These are phyloP conservation scores for Collybiopsis luxurians DNA, from an alignment of 768 basidiomycete species.

Conservation along the genomic window DNA sequence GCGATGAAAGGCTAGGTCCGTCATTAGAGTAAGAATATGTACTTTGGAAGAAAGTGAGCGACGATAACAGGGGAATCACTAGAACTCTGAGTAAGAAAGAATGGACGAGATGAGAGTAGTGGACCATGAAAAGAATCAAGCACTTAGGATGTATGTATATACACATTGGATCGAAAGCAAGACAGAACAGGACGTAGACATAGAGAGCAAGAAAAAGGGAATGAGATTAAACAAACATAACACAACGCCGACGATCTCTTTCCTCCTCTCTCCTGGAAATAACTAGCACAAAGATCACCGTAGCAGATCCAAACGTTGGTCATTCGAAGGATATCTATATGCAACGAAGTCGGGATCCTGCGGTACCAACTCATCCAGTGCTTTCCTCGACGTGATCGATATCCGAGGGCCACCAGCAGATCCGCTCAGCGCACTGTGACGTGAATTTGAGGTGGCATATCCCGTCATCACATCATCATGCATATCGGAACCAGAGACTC, in stretches of 20 bases:
- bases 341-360: slow-evolving; percentile 84
- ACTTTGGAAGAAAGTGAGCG: not conserved
- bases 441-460: slow-evolving; percentile 48
- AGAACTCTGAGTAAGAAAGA: not conserved
- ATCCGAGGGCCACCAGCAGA: slow-evolving; percentile 41
- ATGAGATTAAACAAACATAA: not conserved
- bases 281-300: slow-evolving; percentile 28
- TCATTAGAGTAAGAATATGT: not conserved
- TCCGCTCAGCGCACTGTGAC: slow-evolving; percentile 46
- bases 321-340: slow-evolving; percentile 81
- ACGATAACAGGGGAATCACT: too few species aligned
- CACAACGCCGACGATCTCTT: too few species aligned
- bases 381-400: slow-evolving; percentile 67
- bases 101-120: too few species aligned
- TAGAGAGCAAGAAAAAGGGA: not conserved
- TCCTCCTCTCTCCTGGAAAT: not conserved
- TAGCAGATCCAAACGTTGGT: slow-evolving; percentile 64
- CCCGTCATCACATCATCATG: slow-evolving; percentile 47
- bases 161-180: not conserved
- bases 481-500: slow-evolving; percentile 41
- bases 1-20: too few species aligned
- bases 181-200: not conserved
- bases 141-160: not conserved
- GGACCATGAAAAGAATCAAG: not conserved
- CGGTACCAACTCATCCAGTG: slow-evolving; percentile 76